These are phyloP conservation scores for Vickermania ingenoplastis DNA, from an alignment of 208 protist genomes.

Conservation along the genomic window DNA sequence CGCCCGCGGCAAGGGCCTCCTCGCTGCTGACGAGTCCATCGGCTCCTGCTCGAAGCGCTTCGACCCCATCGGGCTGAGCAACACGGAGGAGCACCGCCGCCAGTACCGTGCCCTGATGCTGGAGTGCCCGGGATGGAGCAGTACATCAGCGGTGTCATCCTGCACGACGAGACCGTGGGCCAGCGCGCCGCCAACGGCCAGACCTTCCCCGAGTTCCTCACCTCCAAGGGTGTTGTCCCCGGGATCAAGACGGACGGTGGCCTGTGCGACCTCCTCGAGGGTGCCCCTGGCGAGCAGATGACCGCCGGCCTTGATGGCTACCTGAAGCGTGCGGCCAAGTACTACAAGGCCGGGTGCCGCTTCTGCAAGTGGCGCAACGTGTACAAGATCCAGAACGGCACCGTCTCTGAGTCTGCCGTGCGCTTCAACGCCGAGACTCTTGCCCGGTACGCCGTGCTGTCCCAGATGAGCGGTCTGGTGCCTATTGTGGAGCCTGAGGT, in stretches of 20 bases:
- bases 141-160: slow-evolving; percentile 95
- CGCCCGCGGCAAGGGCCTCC: slow-evolving; percentile 91
- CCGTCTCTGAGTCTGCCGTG: slow-evolving; percentile 85
- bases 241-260: slow-evolving; percentile 96
- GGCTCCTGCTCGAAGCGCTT: slow-evolving; percentile 95
- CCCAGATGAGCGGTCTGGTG: slow-evolving; percentile 92
- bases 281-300: slow-evolving; percentile 86
- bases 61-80: slow-evolving; percentile 88
- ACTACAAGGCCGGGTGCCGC: slow-evolving; percentile 92
- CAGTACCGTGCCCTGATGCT: slow-evolving; percentile 91
- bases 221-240: slow-evolving; percentile 74
- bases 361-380: slow-evolving; percentile 97
- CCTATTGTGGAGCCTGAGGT: slow-evolving; percentile 97
- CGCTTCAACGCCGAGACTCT: slow-evolving; percentile 90
- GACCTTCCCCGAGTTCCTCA: slow-evolving; percentile 82
- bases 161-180: slow-evolving; percentile 95
- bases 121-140: slow-evolving; percentile 69
- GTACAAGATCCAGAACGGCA: slow-evolving; percentile 89
- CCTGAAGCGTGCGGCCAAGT: slow-evolving; percentile 75
- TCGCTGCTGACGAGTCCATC: slow-evolving; percentile 95
- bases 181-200: slow-evolving; percentile 85
- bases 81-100: slow-evolving; percentile 91
- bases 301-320: slow-evolving; percentile 95
- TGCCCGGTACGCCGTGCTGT: slow-evolving; percentile 93
- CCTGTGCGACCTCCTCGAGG: slow-evolving; percentile 59